These are phyloP conservation scores for Melanomma pulvis-pyrius DNA, from an alignment of 495 filamentous ascomycete species.

Conservation along the genomic window DNA sequence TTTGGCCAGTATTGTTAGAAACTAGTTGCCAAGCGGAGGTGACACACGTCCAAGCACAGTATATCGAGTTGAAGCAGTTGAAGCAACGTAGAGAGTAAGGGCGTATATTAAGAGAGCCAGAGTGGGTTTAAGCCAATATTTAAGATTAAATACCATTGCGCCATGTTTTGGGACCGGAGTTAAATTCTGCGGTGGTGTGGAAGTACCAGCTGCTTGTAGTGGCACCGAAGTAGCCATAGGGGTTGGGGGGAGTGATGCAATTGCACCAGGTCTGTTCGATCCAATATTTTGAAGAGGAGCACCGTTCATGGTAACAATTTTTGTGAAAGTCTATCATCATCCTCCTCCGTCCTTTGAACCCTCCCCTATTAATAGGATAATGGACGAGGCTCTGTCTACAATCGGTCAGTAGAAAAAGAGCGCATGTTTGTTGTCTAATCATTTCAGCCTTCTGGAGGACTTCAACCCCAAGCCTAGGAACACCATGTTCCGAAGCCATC, in stretches of 20 bases:
- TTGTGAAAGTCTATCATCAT: no score
- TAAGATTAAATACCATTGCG: background rate
- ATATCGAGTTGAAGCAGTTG: background rate
- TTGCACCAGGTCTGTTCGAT: background rate
- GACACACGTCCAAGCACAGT: constrained; percentile 12
- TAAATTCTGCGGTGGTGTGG: no score
- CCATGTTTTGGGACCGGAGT: background rate
- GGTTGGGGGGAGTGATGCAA: background rate
- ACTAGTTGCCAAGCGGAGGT: constrained; percentile 10
- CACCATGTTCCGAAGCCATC: no score
- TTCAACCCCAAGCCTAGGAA: no score
- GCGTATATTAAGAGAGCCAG: constrained; percentile 13
- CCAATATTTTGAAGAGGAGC: background rate
- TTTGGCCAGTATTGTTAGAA: constrained; percentile 19
- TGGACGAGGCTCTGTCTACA: no score
- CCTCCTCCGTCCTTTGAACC: no score
- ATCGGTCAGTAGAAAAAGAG: no score
- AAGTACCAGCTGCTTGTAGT: background rate
- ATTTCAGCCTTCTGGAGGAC: no score
- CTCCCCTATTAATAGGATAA: no score
- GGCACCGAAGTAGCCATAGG: background rate
- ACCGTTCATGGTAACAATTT: background rate
- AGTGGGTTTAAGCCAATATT: constrained; percentile 12
- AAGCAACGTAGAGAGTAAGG: constrained; percentile 16
- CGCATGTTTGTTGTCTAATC: no score